Evolutionary conservation across 1,284 basidiomycete genomes (phyloP).

Genomic region (Apiotrichum siamense): DNA sequence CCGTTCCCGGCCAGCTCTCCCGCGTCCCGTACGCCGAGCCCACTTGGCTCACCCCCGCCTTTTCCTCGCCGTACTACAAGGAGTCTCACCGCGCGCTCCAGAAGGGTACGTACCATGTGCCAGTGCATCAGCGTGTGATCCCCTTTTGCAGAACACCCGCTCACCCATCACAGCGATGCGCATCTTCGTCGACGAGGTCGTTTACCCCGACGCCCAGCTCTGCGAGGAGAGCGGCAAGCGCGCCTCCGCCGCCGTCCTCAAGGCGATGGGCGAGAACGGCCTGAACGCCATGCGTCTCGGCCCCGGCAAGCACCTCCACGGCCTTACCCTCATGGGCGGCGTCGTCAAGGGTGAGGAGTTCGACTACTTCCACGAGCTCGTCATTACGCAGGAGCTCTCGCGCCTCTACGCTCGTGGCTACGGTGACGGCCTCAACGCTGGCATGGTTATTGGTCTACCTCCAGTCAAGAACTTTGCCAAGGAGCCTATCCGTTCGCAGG

Average conservation of each 20-base stretch:
- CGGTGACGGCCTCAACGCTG: conserved; percentile 69
- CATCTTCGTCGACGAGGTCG: conserved; percentile 54
- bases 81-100: conserved; percentile 53
- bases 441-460: conserved; percentile 67
- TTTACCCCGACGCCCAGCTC: conserved; percentile 54
- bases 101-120: conserved; percentile 27
- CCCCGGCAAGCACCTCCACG: conserved; percentile 68
- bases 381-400: conserved; percentile 79
- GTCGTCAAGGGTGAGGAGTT: conserved; percentile 86
- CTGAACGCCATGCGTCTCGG: conserved; percentile 88
- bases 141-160: background rate
- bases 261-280: conserved; percentile 56
- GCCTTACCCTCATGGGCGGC: conserved; percentile 73
- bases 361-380: conserved; percentile 66
- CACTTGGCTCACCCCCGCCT: conserved; percentile 73
- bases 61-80: conserved; percentile 76
- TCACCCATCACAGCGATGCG: too few species aligned
- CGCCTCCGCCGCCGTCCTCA: conserved; percentile 47
- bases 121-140: too few species aligned
- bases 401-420: conserved; percentile 76
- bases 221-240: conserved; percentile 73
- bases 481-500: conserved; percentile 53
- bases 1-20: conserved; percentile 56
- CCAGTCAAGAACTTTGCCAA: conserved; percentile 56
- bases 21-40: conserved; percentile 73